Evolutionary conservation across 345 rosid genomes (phyloP), one percentile per base, ranked within the genome.

Genomic region (Anastatica hierochuntica): DNA sequence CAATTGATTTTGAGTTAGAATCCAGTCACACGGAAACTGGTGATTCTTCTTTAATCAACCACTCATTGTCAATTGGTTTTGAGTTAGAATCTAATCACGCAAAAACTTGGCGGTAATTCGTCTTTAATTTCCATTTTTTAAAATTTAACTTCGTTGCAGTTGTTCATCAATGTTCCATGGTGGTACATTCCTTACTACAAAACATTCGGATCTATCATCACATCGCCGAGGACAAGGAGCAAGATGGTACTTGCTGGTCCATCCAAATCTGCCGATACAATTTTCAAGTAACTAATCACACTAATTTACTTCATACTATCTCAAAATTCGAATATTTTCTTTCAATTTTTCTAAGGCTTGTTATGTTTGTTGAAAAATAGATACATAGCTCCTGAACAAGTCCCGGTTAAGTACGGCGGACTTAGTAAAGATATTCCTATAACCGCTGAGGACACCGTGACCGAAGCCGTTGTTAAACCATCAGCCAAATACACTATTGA

Each of bases 151-250:
- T 1, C 4, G 8, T 58, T 49, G 19, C 56, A 90, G 98, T 80
- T 90, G 66, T 87, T 90, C 53, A 78, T 90, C 79, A 90, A 90
- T 70, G 98, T 90, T 13, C 96, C 96, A 7, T 90, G 98, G 98
- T 90, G 98, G 98, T 84, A 87, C 60, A 68, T 87, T 51, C 92
- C 95, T 10, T 87, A 79, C 72, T 73, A 87, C 56, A 73, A 65
- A 23, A 78, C 86, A 82, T 71, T 90, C 36, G 82, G 81, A 56
- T 85, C 76, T 3, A 80, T 87, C 71, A 56, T 82, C 56, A 90
- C 92, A 3, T 80, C 90, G 0, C 96, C 86, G 23, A 82, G 98
- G 75, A 84, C 96, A 45, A 87, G 81, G 74, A 90, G 96, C 81
- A 90, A 90, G 68, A 82, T 87, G 71, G 88, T 90, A 26, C 82